Base-by-base conservation (phyloP, 441 rosid species). In the Daphne laureola region DNA sequence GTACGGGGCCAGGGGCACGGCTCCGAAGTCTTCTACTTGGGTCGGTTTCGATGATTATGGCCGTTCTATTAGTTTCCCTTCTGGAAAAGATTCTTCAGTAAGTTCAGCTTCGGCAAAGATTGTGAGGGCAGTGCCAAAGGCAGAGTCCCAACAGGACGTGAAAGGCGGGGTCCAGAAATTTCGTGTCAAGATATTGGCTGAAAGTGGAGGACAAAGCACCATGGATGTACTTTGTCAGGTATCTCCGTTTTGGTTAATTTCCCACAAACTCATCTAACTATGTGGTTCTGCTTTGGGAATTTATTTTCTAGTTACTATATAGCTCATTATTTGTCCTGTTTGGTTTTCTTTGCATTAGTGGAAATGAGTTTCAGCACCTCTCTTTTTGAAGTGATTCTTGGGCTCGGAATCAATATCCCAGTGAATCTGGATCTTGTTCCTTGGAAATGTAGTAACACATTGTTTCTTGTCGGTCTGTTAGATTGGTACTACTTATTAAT, bases 171-270 rank as follows among this genome's bases (percentile, higher is more conserved):
- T 93, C 21, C 99, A 83, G 82, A 93, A 93, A 67, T 93, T 87
- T 46, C 81, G 99, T 51, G 99, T 93, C 54, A 93, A 83, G 63
- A 64, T 93, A 62, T 67, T 93, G 78, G 79, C 96, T 53, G 99
- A 93, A 70, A 77, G 81, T 17, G 85, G 79, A 12, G 90, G 95
- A 43, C 95, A 85, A 67, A 81, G 83, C 70, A 86, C 86, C 31
- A 82, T 85, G 72, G 99, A 93, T 69, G 89, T 93, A 18, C 90
- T 90, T 69, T 93, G 96, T 64, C 96, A 93, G 95, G 99, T 93
- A 60, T 17, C 0, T 11, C 21, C 21, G 5, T 31, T 57, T 18
- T 23, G 14, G 23, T 47, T 17, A 47, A 47, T 15, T 47, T 47
- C 2, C 4, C 38, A 31, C 9, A 31, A 3, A n/a, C 8, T 49